These are phyloP conservation scores for Apiospora pterosperma DNA, from an alignment of 2,329 filamentous ascomycete species.

Conservation along the genomic window DNA sequence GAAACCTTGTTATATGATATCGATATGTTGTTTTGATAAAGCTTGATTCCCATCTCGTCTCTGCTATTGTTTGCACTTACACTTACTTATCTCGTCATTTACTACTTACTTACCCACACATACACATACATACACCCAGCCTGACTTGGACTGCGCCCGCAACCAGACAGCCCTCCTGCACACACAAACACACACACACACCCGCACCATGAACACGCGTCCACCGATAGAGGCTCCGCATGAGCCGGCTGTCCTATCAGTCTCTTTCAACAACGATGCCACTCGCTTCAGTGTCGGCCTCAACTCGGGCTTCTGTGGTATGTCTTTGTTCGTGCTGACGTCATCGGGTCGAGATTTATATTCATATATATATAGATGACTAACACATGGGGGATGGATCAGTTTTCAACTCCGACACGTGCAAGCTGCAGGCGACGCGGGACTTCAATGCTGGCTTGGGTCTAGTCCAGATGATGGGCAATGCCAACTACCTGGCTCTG, in stretches of 20 bases:
- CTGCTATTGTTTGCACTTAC: background rate
- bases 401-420: slow-evolving; percentile 15
- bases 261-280: slow-evolving; percentile 80
- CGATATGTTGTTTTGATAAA: background rate
- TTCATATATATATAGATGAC: background rate
- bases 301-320: slow-evolving; percentile 82
- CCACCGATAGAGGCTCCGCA: slow-evolving; percentile 76
- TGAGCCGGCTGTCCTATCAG: slow-evolving; percentile 73
- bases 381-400: background rate
- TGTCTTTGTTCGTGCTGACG: slow-evolving; percentile 24
- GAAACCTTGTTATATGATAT: background rate
- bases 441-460: slow-evolving; percentile 82
- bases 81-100: background rate
- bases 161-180: background rate
- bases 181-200: slow-evolving; percentile 3
- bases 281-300: slow-evolving; percentile 86
- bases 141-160: background rate
- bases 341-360: no score
- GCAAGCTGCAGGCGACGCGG: background rate
- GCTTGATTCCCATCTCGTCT: background rate
- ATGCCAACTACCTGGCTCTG: slow-evolving; percentile 81
- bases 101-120: background rate
- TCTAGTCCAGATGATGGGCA: slow-evolving; percentile 81
- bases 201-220: slow-evolving; percentile 75
- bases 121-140: no score